Percentiles rank a stretch among this genome's conserved stretches.
These are phyloP conservation scores for Phialophora macrospora DNA, from an alignment of 2,329 filamentous ascomycete species.

Conservation along the genomic window DNA sequence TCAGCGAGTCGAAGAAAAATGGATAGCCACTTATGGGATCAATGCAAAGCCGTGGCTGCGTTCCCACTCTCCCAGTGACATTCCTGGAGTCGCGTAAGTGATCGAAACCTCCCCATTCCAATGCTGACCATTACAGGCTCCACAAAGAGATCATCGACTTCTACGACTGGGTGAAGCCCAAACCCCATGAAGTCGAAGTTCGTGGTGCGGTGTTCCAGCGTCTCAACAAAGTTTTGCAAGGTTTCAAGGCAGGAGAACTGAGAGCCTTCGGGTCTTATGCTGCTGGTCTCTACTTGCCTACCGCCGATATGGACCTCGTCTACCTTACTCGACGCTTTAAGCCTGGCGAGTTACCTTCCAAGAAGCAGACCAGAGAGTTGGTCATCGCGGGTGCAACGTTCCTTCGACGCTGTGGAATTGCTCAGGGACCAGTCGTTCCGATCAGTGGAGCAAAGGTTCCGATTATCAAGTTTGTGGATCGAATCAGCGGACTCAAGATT, in stretches of 20 bases:
- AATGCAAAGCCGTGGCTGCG: constrained; percentile 27
- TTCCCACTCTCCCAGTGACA: constrained; percentile 10
- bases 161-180: constrained; percentile 80
- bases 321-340: constrained; percentile 69
- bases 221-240: constrained; percentile 64
- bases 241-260: constrained; percentile 65
- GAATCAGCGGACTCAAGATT: constrained; percentile 75
- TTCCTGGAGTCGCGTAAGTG: constrained; percentile 36
- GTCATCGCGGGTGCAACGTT: constrained; percentile 68
- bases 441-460: constrained; percentile 82
- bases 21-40: constrained; percentile 16
- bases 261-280: constrained; percentile 91
- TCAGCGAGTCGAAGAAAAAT: constrained; percentile 23
- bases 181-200: constrained; percentile 74
- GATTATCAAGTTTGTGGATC: constrained; percentile 87
- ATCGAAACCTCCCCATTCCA: not conserved
- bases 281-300: constrained; percentile 75
- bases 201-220: constrained; percentile 74
- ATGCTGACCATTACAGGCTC: constrained; percentile 59
- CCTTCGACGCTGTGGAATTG: constrained; percentile 62
- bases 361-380: constrained; percentile 56
- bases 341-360: constrained; percentile 42
- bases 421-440: constrained; percentile 65
- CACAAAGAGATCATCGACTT: constrained; percentile 92
- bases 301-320: constrained; percentile 93